Base-by-base conservation (phyloP, 2,329 filamentous ascomycete species). In the Metarhizium anisopliae region DNA sequence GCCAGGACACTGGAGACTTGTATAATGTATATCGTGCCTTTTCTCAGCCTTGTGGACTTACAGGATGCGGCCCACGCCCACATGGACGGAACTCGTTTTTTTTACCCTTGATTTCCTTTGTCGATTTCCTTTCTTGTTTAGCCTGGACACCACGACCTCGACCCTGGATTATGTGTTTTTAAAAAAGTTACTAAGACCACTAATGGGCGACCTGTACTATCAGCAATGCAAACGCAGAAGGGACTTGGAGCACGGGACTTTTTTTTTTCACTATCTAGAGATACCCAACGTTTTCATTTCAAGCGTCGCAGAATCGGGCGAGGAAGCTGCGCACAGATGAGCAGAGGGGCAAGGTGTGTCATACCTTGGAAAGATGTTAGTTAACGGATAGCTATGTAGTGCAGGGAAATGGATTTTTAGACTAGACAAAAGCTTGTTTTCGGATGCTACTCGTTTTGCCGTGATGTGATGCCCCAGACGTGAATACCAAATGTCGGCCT, bases 201-300 rank as follows among this genome's bases (percentile, higher is more conserved):
- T 42, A 55, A 59, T 58, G 66, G 63, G 64, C 66, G 60, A 68
- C 65, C 64, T 68, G 65, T 68, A 67, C 60, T 60, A 68, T 61
- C 65, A 66, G 61, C 63, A 64, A 64, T 63, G 63, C 65, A 62
- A 49, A 59, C 58, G 58, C 59, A 60, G 61, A 63, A 61, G 62
- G 43, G 54, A 58, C 54, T 18, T 30, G 51, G 54, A 58, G 62
- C 62, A 61, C 61, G 67, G 65, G 62, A 62, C 62, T 64, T 68
- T 64, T 68, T 64, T 47, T 68, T 64, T 49, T 40, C 45, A 49
- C 64, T 65, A 65, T 68, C 63, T 68, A 62, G 64, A 69, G 69
- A 71, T 71, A 71, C 69, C 69, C 69, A 66, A 60, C 62, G 60
- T 63, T 60, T 57, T 43, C 32, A 50, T 59, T 36, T 53, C 38